These are phyloP conservation scores for Kuraishia piskuri DNA, from an alignment of 805 yeast species.

Conservation along the genomic window DNA sequence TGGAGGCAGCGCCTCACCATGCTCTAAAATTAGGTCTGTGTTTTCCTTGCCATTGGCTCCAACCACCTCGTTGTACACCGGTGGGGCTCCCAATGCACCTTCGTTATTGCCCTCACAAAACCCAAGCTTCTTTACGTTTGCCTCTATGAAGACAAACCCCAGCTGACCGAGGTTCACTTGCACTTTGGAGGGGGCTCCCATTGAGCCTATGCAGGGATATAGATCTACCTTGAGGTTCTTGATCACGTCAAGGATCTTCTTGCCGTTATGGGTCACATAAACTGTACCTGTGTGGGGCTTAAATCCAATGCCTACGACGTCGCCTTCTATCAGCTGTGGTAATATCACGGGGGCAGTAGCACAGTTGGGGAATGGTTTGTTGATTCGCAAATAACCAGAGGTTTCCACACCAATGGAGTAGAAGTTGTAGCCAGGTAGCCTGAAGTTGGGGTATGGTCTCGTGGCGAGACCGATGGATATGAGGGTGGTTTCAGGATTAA, in stretches of 20 bases:
- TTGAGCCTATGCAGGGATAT: constrained; percentile 48
- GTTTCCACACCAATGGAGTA: constrained; percentile 70
- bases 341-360: constrained; percentile 33
- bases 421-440: constrained; percentile 65
- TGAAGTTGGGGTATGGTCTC: constrained; percentile 66
- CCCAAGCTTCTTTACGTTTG: constrained; percentile 56
- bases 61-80: constrained; percentile 18
- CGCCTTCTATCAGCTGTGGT: constrained; percentile 44
- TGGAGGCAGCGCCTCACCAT: constrained; percentile 70
- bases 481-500: constrained; percentile 33
- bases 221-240: constrained; percentile 39
- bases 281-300: constrained; percentile 38
- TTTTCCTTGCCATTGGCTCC: constrained; percentile 11
- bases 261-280: constrained; percentile 49
- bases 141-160: constrained; percentile 87
- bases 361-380: constrained; percentile 48
- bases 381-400: constrained; percentile 60
- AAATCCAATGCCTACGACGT: constrained; percentile 48
- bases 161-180: constrained; percentile 66
- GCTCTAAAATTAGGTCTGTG: constrained; percentile 49
- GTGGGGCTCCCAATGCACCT: constrained; percentile 30
- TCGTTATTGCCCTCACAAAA: constrained; percentile 41
- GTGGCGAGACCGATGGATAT: constrained; percentile 63
- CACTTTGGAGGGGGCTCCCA: constrained; percentile 38
- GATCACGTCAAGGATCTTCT: constrained; percentile 40